Conservation (phyloP, 148 eudicot species). For the Suaeda aralocaspica region DNA sequence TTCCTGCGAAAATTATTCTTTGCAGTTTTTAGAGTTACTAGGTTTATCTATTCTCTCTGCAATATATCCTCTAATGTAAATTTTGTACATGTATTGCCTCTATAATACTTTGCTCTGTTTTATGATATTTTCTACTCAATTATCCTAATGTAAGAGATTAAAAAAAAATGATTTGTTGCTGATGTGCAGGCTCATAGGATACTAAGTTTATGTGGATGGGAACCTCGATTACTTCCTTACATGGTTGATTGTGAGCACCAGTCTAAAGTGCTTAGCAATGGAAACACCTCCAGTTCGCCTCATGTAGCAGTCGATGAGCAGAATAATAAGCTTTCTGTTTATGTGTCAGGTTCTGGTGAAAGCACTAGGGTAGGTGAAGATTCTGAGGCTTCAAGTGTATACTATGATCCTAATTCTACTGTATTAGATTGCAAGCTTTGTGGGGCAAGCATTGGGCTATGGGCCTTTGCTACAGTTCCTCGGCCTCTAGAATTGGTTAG, state of each 20-base stretch:
- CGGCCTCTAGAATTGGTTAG: slow-evolving; percentile 55
- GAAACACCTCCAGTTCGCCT: slow-evolving; percentile 23
- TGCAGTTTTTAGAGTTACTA: neutral
- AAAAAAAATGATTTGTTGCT: neutral
- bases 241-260: slow-evolving; percentile 56
- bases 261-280: slow-evolving; percentile 34
- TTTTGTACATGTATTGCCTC: neutral
- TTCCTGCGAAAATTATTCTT: neutral
- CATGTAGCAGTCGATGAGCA: slow-evolving; percentile 32
- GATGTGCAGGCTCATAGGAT: slow-evolving; percentile 72
- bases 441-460: slow-evolving; percentile 63
- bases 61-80: slow-evolving; percentile 1
- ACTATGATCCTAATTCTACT: slow-evolving; percentile 50
- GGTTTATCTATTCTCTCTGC: neutral
- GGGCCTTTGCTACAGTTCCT: slow-evolving; percentile 52
- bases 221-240: slow-evolving; percentile 77
- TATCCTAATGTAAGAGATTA: neutral
- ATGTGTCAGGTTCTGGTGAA: slow-evolving; percentile 35
- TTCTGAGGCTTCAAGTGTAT: slow-evolving; percentile 23
- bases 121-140: neutral
- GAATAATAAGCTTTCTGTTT: slow-evolving; percentile 36
- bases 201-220: slow-evolving; percentile 92
- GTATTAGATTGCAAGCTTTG: slow-evolving; percentile 65
- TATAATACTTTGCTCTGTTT: neutral
- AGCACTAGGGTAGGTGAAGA: slow-evolving; percentile 26